These are phyloP conservation scores for Lentinula sp. DNA, from an alignment of 768 basidiomycete genomes.

Conservation along the genomic window DNA sequence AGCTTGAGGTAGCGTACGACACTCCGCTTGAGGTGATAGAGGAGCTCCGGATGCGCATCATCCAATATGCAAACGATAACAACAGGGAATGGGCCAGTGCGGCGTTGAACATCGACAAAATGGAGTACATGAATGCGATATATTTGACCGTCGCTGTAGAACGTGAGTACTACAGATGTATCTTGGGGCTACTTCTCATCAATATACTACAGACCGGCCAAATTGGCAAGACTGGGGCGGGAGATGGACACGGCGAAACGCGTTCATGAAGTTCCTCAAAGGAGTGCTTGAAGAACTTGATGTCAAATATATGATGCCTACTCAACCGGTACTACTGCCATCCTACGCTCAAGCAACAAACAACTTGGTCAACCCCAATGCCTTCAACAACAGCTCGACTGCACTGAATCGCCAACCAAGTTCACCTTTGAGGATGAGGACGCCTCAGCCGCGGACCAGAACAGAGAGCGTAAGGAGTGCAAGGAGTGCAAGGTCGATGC, in stretches of 20 bases:
- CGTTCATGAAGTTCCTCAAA: constrained; percentile 73
- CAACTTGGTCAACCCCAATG: constrained; percentile 5
- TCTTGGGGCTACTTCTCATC: too few relatives aligned
- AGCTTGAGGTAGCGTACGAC: constrained; percentile 57
- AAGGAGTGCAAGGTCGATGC: not conserved
- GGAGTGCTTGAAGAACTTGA: constrained; percentile 68
- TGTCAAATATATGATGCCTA: constrained; percentile 60
- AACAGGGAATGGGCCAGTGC: constrained; percentile 69
- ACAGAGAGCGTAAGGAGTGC: not conserved
- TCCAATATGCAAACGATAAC: constrained; percentile 54
- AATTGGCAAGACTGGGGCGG: constrained; percentile 90
- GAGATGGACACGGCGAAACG: constrained; percentile 67
- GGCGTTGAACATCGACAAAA: constrained; percentile 66
- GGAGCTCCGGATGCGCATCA: constrained; percentile 52
- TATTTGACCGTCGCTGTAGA: constrained; percentile 63
- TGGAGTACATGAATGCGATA: constrained; percentile 74
- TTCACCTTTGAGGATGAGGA: not conserved
- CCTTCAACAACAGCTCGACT: constrained; percentile 1
- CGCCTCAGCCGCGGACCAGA: constrained; percentile 3
- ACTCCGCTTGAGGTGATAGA: constrained; percentile 70
- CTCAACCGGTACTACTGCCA: constrained; percentile 64
- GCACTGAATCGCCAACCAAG: not conserved
- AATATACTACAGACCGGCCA: constrained; percentile 45
- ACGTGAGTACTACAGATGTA: constrained; percentile 36
- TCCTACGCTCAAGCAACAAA: constrained; percentile 8